Base-by-base conservation (phyloP, 2,329 filamentous ascomycete genomes). In the Pseudovirgaria hyperparasitica region DNA sequence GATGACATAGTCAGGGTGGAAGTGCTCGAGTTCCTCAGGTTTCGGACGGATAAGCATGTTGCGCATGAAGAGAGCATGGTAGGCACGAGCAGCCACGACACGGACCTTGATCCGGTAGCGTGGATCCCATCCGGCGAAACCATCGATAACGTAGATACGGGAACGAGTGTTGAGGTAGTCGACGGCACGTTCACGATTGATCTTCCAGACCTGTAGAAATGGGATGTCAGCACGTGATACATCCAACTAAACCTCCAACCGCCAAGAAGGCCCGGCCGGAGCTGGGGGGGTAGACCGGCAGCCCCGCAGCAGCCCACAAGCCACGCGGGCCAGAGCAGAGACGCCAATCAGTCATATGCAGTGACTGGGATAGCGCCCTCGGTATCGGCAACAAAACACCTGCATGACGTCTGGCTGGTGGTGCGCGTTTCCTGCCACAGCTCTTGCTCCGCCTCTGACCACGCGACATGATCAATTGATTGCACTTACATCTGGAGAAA, bases 51-150 rank as follows among this genome's bases (percentile, higher is more conserved):
- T 98, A 54, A 98, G 80, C 90, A 98, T 98, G 72, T 98, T 98
- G 55, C 86, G 82, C 90, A 98, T 98, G 76, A 98, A 98, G 40
- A 98, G 75, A 37, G 90, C 90, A 72, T 98, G 90, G 72, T 98
- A 98, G 60, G 90, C 90, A 55, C 90, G 86, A 42, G 90, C 90
- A 65, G 90, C 98, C 54, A 98, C 86, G 40, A 98, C 87, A 52
- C 90, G 86, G 48, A 98, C 90, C 50, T 77, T 82, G 65, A 98
- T 96, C 43, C 86, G 74, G 70, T 98, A 98, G 59, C 90, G 86
- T 67, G 92, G 79, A 48, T 98, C 90, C 90, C 90, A 98, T 57
- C 90, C 90, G 42, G 90, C 90, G 55, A 78, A 98, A 40, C 90
- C 90, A 57, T 98, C 90, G 41, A 98, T 71, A 41, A 98, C 90